These are phyloP conservation scores for Penicillium nordicum DNA, from an alignment of 2,329 filamentous ascomycete species.

Conservation along the genomic window DNA sequence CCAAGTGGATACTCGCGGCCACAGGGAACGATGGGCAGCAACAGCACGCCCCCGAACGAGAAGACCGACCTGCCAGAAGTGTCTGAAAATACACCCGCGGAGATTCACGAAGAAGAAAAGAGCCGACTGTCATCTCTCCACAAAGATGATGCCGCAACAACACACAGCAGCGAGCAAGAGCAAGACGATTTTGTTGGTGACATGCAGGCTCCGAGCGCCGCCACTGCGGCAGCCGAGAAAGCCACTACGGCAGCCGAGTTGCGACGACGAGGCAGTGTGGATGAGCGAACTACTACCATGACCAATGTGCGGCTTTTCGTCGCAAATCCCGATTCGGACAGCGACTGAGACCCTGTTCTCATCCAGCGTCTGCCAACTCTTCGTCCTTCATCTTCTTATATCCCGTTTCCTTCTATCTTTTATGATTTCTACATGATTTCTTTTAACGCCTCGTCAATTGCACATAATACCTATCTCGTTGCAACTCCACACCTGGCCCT, in stretches of 20 bases:
- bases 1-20: constrained; percentile 46
- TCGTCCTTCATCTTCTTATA: constrained; percentile 5
- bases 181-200: constrained; percentile 52
- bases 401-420: constrained; percentile 9
- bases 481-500: constrained; percentile 9
- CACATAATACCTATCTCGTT: constrained; percentile 24
- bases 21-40: constrained; percentile 47
- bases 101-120: constrained; percentile 28
- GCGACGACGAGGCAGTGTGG: constrained; percentile 47
- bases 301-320: constrained; percentile 46
- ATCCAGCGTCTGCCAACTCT: neutral
- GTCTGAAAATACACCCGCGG: constrained; percentile 37
- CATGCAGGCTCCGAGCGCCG: constrained; percentile 46
- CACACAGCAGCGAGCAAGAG: constrained; percentile 43
- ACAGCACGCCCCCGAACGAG: constrained; percentile 52
- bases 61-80: constrained; percentile 43
- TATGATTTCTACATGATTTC: constrained; percentile 15
- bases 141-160: constrained; percentile 30
- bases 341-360: constrained; percentile 29
- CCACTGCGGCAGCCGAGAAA: constrained; percentile 38
- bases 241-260: constrained; percentile 44
- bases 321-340: constrained; percentile 47
- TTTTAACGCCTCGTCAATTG: constrained; percentile 13
- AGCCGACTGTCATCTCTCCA: constrained; percentile 23
- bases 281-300: constrained; percentile 49